Evolutionary conservation across 2,329 filamentous ascomycete genomes (phyloP).

Genomic region (Ascochyta koolunga): DNA sequence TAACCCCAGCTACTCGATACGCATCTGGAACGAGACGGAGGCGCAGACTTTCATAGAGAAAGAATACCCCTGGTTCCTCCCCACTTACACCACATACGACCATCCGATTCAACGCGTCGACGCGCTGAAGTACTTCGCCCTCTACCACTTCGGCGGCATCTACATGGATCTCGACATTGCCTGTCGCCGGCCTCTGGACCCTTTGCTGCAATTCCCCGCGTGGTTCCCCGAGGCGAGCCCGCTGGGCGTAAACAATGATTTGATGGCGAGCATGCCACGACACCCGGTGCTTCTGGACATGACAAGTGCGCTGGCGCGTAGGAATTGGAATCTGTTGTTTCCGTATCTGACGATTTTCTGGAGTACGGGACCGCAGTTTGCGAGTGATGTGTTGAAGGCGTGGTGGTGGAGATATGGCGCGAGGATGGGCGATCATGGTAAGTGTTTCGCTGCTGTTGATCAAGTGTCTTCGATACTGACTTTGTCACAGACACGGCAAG

Average conservation of each 20-base stretch:
- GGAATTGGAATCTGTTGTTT: constrained; percentile 28
- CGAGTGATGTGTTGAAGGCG: constrained; percentile 29
- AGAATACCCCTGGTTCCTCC: constrained; percentile 28
- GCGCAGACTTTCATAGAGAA: constrained; percentile 21
- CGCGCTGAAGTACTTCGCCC: constrained; percentile 33
- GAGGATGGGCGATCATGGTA: not conserved
- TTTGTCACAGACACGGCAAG: constrained; percentile 2
- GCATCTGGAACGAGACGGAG: constrained; percentile 26
- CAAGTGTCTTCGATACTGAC: not conserved
- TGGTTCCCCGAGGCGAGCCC: constrained; percentile 31
- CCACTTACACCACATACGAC: constrained; percentile 30
- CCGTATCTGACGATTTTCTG: constrained; percentile 41
- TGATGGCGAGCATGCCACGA: constrained; percentile 26
- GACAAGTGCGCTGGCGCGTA: constrained; percentile 11
- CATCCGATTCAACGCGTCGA: constrained; percentile 37
- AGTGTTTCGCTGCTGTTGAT: not conserved
- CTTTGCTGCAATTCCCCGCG: constrained; percentile 23
- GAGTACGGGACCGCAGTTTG: constrained; percentile 39
- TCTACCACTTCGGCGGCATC: constrained; percentile 32
- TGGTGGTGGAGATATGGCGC: constrained; percentile 20
- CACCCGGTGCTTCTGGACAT: constrained; percentile 32
- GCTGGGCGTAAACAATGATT: constrained; percentile 30
- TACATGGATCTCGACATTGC: constrained; percentile 37
- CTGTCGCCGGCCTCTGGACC: constrained; percentile 26
- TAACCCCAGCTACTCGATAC: constrained; percentile 26